Percentiles rank a stretch among this genome's conserved stretches.
These are phyloP conservation scores for Apiospora pterosperma DNA, from an alignment of 2,329 filamentous ascomycete species.

Conservation along the genomic window DNA sequence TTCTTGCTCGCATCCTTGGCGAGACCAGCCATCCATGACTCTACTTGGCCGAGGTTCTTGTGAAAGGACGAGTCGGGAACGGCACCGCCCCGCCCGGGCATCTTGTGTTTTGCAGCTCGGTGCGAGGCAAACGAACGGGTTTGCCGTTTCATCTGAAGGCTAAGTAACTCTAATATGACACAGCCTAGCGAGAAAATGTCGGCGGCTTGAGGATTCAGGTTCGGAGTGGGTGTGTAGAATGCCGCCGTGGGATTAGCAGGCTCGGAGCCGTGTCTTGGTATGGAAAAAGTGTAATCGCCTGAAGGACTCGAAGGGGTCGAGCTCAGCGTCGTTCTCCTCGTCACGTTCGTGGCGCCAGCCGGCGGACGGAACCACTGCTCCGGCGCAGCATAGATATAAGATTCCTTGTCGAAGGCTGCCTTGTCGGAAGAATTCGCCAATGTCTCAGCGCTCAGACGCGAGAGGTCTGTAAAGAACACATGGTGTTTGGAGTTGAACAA, in stretches of 20 bases:
- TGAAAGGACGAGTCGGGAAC: constrained; percentile 70
- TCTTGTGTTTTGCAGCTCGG: constrained; percentile 63
- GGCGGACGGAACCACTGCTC: constrained; percentile 55
- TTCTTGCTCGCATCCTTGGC: constrained; percentile 56
- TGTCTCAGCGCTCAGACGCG: constrained; percentile 41
- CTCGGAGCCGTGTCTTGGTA: constrained; percentile 23
- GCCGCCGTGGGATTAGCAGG: constrained; percentile 26
- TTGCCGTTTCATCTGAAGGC: constrained; percentile 66
- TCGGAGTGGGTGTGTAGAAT: constrained; percentile 36
- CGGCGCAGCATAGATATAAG: constrained; percentile 70
- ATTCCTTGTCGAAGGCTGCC: constrained; percentile 59
- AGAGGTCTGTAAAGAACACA: constrained; percentile 65
- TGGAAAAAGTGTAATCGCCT: constrained; percentile 32
- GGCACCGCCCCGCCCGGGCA: constrained; percentile 53
- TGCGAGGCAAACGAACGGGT: constrained; percentile 63
- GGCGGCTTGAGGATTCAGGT: constrained; percentile 53
- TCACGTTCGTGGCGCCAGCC: constrained; percentile 24
- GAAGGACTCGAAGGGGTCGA: constrained; percentile 29
- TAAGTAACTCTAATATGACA: constrained; percentile 68
- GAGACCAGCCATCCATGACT: constrained; percentile 62
- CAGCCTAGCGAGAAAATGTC: constrained; percentile 74
- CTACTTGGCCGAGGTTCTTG: constrained; percentile 64
- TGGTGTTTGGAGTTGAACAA: constrained; percentile 62
- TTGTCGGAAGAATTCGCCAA: constrained; percentile 39
- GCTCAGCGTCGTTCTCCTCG: constrained; percentile 28